Evolutionary conservation across 2,329 filamentous ascomycete genomes (phyloP).

Genomic region (Fusarium mexicanum): DNA sequence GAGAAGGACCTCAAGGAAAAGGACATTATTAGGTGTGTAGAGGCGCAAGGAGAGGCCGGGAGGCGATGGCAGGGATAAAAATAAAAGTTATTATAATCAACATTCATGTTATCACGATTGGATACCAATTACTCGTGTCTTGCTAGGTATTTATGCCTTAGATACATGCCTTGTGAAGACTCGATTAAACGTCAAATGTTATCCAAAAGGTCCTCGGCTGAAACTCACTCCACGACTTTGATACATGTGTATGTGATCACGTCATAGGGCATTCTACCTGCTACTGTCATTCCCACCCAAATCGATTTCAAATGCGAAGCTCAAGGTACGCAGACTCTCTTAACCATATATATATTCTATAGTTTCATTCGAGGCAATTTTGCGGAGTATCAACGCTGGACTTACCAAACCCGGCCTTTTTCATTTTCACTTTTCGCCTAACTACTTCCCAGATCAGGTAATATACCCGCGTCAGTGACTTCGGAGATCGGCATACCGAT

Average conservation of each 20-base stretch:
- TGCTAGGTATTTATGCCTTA: fast-evolving
- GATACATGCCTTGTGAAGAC: fast-evolving
- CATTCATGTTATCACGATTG: fast-evolving
- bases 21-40: background rate
- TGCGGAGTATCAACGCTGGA: too few relatives aligned
- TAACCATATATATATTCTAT: too few relatives aligned
- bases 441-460: background rate
- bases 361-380: too few relatives aligned
- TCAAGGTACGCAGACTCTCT: too few relatives aligned
- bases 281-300: too few relatives aligned
- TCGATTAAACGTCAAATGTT: background rate
- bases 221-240: fast-evolving
- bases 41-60: fast-evolving
- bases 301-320: too few relatives aligned
- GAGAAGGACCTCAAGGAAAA: too few relatives aligned
- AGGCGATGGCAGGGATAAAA: fast-evolving
- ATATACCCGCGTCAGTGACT: fast-evolving
- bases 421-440: background rate
- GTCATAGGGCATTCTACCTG: too few relatives aligned
- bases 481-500: background rate
- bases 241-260: too few relatives aligned
- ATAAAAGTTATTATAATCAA: fast-evolving
- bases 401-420: too few relatives aligned
- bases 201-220: background rate
- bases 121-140: fast-evolving